Percentiles rank a stretch among this genome's conserved stretches.
phyloP scores from a whole-genome alignment of 2,329 filamentous ascomycete genomes.

The Xylaria hypoxylon region DNA sequence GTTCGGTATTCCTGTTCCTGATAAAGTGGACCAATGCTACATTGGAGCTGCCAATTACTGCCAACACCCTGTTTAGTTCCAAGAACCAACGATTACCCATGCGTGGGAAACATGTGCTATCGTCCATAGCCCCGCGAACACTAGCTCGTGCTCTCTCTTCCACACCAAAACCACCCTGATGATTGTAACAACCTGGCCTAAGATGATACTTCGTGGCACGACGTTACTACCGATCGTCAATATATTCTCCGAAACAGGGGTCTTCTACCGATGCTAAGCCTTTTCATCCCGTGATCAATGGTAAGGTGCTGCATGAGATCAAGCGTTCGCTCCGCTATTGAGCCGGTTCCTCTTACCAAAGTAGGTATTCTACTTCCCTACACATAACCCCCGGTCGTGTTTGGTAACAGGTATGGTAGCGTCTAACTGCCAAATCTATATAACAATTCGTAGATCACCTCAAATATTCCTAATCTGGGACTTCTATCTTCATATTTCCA shows the following conservation, averaged over 20 bases:
- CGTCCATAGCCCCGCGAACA: constrained; percentile 15
- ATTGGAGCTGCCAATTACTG: constrained; percentile 11
- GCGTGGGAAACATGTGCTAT: constrained; percentile 8
- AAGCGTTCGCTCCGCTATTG: constrained; percentile 35
- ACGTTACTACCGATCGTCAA: constrained; percentile 36
- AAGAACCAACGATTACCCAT: constrained; percentile 17
- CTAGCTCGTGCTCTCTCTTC: constrained; percentile 4
- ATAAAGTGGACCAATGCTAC: constrained; percentile 36
- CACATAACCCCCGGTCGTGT: constrained; percentile 18
- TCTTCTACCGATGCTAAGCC: constrained; percentile 37
- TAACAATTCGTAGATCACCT: constrained; percentile 33
- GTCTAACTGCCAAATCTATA: constrained; percentile 24
- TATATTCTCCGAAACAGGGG: constrained; percentile 28
- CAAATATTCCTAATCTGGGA: constrained; percentile 35
- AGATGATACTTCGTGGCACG: constrained; percentile 31
- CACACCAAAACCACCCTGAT: constrained; percentile 1
- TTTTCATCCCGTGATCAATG: constrained; percentile 26
- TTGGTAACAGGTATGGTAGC: constrained; percentile 15
- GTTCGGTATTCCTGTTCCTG: constrained; percentile 35
- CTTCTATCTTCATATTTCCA: constrained; percentile 33
- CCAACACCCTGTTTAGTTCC: constrained; percentile 18
- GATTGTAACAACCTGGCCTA: constrained; percentile 12
- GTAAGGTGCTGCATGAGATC: constrained; percentile 37
- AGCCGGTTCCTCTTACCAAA: constrained; percentile 36
- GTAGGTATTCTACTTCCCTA: constrained; percentile 27